A percentile compares a stretch with the other conserved stretches of the same genome.
These are phyloP conservation scores for Sporobolomyces pararoseus DNA, from an alignment of 768 basidiomycete genomes.

Conservation along the genomic window DNA sequence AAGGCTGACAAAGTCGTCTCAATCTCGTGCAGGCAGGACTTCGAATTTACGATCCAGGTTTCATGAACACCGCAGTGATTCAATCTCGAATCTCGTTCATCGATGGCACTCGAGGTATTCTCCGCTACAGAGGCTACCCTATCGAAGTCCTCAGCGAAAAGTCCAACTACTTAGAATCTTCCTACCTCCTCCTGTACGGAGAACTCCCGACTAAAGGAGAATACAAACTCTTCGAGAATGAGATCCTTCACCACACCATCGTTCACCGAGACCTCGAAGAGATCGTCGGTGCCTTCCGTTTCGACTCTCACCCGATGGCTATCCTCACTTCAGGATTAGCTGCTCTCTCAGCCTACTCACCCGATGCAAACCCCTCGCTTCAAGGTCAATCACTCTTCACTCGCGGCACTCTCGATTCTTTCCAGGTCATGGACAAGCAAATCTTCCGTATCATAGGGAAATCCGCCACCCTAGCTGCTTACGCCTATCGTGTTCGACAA, in stretches of 20 bases:
- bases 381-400: conserved; percentile 58
- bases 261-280: conserved; percentile 34
- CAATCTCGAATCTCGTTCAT: conserved; percentile 71
- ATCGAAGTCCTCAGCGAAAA: conserved; percentile 82
- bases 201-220: conserved; percentile 65
- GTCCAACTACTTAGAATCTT: conserved; percentile 74
- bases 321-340: conserved; percentile 82
- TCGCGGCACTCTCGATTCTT: conserved; percentile 39
- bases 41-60: conserved; percentile 51
- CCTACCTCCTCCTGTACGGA: conserved; percentile 83
- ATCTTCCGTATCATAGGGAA: conserved; percentile 67
- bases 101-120: conserved; percentile 64
- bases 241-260: conserved; percentile 69
- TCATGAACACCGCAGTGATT: conserved; percentile 56
- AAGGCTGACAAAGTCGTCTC: too few species aligned
- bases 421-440: conserved; percentile 84
- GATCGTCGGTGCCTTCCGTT: conserved; percentile 59
- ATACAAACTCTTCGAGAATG: conserved; percentile 62
- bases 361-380: conserved; percentile 70
- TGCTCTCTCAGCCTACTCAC: conserved; percentile 60
- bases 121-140: conserved; percentile 72
- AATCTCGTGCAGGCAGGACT: conserved; percentile 8
- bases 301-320: conserved; percentile 85
- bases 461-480: conserved; percentile 83
- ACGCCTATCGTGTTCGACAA: conserved; percentile 90